A percentile compares a stretch with the other conserved stretches of the same genome.
Conservation (phyloP, 768 basidiomycete species). For the Psilocybe sp. region DNA sequence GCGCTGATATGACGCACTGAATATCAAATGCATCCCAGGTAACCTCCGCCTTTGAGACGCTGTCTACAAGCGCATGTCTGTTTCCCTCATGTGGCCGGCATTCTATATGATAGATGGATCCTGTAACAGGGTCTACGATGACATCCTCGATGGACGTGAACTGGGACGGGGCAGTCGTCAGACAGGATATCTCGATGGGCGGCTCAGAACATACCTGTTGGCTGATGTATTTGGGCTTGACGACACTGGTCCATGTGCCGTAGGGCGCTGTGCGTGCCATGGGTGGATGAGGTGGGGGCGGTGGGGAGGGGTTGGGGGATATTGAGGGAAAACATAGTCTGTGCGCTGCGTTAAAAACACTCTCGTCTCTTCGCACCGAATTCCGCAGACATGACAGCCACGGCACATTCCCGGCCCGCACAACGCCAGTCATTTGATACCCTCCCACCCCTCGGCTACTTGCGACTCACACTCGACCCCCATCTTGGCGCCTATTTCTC, state of each 20-base stretch:
- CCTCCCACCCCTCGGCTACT: too few species aligned
- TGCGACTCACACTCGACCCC: too few species aligned
- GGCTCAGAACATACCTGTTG: background rate
- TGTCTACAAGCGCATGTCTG: constrained; percentile 54
- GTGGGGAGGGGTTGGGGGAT: too few species aligned
- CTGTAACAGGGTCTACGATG: constrained; percentile 55
- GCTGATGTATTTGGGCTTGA: background rate
- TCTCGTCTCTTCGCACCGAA: too few species aligned
- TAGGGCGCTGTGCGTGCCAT: background rate
- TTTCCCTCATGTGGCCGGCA: constrained; percentile 43
- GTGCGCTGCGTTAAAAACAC: too few species aligned
- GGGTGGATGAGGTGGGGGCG: background rate
- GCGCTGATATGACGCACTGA: background rate
- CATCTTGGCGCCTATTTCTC: too few species aligned
- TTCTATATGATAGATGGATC: constrained; percentile 53
- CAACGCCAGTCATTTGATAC: too few species aligned
- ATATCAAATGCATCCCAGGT: constrained; percentile 53
- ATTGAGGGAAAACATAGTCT: too few species aligned
- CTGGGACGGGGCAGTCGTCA: constrained; percentile 7
- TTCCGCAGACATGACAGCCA: too few species aligned
- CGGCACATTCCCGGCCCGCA: too few species aligned
- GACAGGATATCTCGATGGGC: background rate
- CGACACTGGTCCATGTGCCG: background rate
- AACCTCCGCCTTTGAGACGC: constrained; percentile 41
- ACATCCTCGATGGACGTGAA: constrained; percentile 36